Evolutionary conservation across 768 basidiomycete species (phyloP), one percentile per base, ranked within the genome.

Genomic region (Trametes cingulata): DNA sequence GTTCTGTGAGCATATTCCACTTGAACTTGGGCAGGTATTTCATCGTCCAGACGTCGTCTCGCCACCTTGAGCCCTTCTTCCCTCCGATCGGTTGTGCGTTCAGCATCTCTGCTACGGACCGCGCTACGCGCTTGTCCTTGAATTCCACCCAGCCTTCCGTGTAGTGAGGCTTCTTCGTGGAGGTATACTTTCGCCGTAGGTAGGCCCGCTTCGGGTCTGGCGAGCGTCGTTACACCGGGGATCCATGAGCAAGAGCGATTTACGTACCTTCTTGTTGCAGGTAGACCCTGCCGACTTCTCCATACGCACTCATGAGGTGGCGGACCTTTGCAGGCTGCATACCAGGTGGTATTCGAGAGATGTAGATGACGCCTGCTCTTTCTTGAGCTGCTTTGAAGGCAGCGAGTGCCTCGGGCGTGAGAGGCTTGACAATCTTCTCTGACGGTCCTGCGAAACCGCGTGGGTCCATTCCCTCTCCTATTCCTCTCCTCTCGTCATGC

Each of bases 41-140:
- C 94, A 98, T 96, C 57, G 97, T 98, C 97, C 97, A 99, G 8
- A 99, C 87, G 65, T 99, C 97, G 70, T 98, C 96, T 71, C 93
- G 80, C 92, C 93, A 98, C 58, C 93, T 80, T 2, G 85, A 82
- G 6, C 90, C 88, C 72, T 93, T 94, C 78, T 93, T 95, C 2
- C 93, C 94, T 27, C 96, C 97, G 60, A 99, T 95, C 1, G 93
- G 84, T 68, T 95, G 88, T 1, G 95, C 97, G 70, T 99, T 99
- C 64, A 99, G 78, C 93, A 98, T 93, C 56, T 85, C 92, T 8
- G 96, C 96, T 9, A 95, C 88, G 39, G 85, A 86, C 19, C 95
- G 84, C 0, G 95, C 97, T 43, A 98, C 79, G 47, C 84, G 86
- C 75, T 98, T 98, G 75, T 98, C 91, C 65, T 89, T 87, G 77